phyloP scores from a whole-genome alignment of 345 rosid genomes.

The Salix udensis region DNA sequence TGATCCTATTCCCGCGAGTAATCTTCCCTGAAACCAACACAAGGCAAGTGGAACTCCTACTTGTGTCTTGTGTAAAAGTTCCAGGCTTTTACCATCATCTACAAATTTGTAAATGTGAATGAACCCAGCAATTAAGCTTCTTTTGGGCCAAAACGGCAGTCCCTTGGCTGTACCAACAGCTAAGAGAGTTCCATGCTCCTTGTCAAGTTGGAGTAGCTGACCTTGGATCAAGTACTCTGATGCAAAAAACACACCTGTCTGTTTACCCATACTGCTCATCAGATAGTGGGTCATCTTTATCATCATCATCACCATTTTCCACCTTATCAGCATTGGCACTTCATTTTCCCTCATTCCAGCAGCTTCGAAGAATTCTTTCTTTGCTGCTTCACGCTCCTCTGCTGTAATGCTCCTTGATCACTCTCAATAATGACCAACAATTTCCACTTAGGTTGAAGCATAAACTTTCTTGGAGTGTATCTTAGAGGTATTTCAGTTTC shows the following conservation, averaged over 20 bases:
- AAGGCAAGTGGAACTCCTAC: slow-evolving; percentile 88
- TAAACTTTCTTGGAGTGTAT: slow-evolving; percentile 82
- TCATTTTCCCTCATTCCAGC: slow-evolving; percentile 72
- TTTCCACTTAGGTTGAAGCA: slow-evolving; percentile 73
- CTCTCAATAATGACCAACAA: slow-evolving; percentile 79
- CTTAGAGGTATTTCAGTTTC: too few species aligned
- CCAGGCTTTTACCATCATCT: slow-evolving; percentile 37
- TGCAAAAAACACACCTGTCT: slow-evolving; percentile 46
- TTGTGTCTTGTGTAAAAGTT: slow-evolving; percentile 91
- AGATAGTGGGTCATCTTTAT: slow-evolving; percentile 70
- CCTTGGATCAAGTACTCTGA: slow-evolving; percentile 84
- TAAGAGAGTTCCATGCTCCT: slow-evolving; percentile 81
- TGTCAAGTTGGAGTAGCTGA: slow-evolving; percentile 76
- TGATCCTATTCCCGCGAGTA: too few species aligned
- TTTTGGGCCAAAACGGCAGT: slow-evolving; percentile 82
- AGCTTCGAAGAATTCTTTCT: slow-evolving; percentile 79
- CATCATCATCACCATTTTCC: slow-evolving; percentile 65
- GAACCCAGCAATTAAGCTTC: slow-evolving; percentile 57
- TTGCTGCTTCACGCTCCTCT: slow-evolving; percentile 94
- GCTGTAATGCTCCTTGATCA: slow-evolving; percentile 93
- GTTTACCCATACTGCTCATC: slow-evolving; percentile 90
- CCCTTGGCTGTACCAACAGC: slow-evolving; percentile 93
- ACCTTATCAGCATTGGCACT: slow-evolving; percentile 52
- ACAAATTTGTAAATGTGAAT: slow-evolving; percentile 62
- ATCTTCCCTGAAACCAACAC: slow-evolving; percentile 86